phyloP scores from a whole-genome alignment of 108 stramenopile genomes.

The Fragilaria radians region DNA sequence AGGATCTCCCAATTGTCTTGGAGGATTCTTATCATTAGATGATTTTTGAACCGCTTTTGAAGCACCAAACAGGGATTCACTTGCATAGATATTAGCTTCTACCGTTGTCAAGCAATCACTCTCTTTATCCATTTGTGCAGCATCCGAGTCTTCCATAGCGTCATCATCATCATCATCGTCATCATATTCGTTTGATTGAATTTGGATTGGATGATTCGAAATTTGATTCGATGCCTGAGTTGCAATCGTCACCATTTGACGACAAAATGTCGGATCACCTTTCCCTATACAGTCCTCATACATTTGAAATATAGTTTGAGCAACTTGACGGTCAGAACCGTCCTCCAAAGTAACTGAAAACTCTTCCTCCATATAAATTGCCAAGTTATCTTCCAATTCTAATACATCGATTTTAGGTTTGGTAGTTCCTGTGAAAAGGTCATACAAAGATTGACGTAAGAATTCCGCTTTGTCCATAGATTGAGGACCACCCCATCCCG shows the following conservation, averaged over 20 bases:
- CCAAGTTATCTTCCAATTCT: conserved; percentile 72
- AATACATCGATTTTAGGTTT: conserved; percentile 25
- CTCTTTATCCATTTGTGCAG: background rate
- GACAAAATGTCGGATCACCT: conserved; percentile 50
- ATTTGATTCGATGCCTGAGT: conserved; percentile 32
- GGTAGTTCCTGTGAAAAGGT: conserved; percentile 41
- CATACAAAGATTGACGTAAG: conserved; percentile 47
- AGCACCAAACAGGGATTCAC: conserved; percentile 43
- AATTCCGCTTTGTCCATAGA: conserved; percentile 60
- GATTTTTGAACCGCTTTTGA: conserved; percentile 8
- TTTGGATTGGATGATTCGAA: conserved; percentile 30
- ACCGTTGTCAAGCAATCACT: conserved; percentile 9
- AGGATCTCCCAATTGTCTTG: conserved; percentile 60
- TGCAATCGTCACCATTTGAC: conserved; percentile 40
- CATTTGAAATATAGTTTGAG: conserved; percentile 62
- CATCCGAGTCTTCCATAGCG: background rate
- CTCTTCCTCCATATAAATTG: conserved; percentile 81
- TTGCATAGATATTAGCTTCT: conserved; percentile 26
- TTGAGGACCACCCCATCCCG: conserved; percentile 72
- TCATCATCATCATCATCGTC: conserved; percentile 59
- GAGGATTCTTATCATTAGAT: conserved; percentile 29
- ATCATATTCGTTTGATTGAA: conserved; percentile 51
- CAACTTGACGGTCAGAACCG: conserved; percentile 62
- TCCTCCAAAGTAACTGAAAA: conserved; percentile 82
- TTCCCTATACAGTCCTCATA: conserved; percentile 50